phyloP scores from a whole-genome alignment of 257 asterid species.

The Linderniella brevidens region DNA sequence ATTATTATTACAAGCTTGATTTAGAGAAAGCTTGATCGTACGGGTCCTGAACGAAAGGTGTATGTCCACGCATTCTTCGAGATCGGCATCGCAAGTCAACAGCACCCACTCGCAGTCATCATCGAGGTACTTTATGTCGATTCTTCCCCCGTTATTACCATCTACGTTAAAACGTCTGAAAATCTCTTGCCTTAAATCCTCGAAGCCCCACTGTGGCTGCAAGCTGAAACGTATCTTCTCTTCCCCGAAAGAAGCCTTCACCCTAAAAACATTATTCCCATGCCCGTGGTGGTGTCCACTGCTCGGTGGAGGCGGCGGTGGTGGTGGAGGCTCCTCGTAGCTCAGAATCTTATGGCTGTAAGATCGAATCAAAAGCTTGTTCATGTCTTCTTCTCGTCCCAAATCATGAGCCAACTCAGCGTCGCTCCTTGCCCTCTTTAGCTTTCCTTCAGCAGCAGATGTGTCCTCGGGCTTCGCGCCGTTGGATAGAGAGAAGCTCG shows the following conservation, averaged over 20 bases:
- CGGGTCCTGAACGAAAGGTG: slow-evolving; percentile 26
- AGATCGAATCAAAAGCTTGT: slow-evolving; percentile 24
- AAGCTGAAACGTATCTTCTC: slow-evolving; percentile 65
- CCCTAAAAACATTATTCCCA: slow-evolving; percentile 8
- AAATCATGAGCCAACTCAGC: too few relatives aligned
- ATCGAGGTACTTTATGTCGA: slow-evolving; percentile 67
- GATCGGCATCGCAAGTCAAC: slow-evolving; percentile 74
- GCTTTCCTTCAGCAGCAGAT: slow-evolving; percentile 16
- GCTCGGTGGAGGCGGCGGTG: slow-evolving; percentile 16
- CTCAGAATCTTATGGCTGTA: slow-evolving; percentile 13
- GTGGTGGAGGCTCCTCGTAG: background rate
- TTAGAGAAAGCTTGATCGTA: slow-evolving; percentile 34
- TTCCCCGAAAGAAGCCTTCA: slow-evolving; percentile 63
- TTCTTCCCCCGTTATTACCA: slow-evolving; percentile 15
- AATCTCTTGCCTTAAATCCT: slow-evolving; percentile 41
- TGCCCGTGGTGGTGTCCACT: slow-evolving; percentile 14
- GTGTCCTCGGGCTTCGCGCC: slow-evolving; percentile 24
- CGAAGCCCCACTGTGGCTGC: slow-evolving; percentile 42
- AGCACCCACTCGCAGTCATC: slow-evolving; percentile 89
- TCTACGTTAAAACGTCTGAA: slow-evolving; percentile 47
- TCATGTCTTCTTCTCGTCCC: slow-evolving; percentile 19
- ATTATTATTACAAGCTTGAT: too few relatives aligned
- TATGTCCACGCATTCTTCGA: slow-evolving; percentile 67
- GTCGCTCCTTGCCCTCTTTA: slow-evolving; percentile 6
- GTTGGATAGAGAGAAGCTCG: slow-evolving; percentile 51